phyloP scores from a whole-genome alignment of 371 early-diverging fungal genomes.

The Catenaria anguillulae region DNA sequence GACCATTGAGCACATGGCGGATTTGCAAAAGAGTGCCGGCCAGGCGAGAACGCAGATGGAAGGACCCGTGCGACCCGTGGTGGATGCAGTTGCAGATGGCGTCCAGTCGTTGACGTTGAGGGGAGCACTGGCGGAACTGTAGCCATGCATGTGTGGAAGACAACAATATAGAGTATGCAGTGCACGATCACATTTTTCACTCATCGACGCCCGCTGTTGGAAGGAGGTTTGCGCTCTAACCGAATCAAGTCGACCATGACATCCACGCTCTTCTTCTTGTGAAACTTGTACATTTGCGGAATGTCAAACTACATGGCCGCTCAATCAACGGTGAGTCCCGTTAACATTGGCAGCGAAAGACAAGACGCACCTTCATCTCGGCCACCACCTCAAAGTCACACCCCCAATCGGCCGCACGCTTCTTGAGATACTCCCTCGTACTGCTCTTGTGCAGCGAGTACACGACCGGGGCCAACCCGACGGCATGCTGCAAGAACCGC shows the following conservation, averaged over 20 bases:
- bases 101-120: too few species aligned
- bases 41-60: too few species aligned
- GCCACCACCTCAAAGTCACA: constrained; percentile 57
- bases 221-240: too few species aligned
- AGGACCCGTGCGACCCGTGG: too few species aligned
- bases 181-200: too few species aligned
- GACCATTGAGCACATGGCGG: too few species aligned
- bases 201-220: too few species aligned
- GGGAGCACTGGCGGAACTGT: too few species aligned
- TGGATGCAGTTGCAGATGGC: too few species aligned
- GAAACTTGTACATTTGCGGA: constrained; percentile 73
- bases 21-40: too few species aligned
- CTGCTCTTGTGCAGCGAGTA: constrained; percentile 73
- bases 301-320: constrained; percentile 57
- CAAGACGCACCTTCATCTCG: constrained; percentile 41
- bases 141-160: too few species aligned
- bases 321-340: neutral
- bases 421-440: constrained; percentile 58
- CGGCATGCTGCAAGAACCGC: constrained; percentile 53
- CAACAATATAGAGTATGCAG: too few species aligned
- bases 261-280: constrained; percentile 58
- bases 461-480: constrained; percentile 28
- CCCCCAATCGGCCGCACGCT: constrained; percentile 59
- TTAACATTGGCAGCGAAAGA: neutral
- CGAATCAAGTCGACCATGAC: constrained; percentile 63